phyloP scores from a whole-genome alignment of 768 basidiomycete species.

The Cystobasidium tubakii region DNA sequence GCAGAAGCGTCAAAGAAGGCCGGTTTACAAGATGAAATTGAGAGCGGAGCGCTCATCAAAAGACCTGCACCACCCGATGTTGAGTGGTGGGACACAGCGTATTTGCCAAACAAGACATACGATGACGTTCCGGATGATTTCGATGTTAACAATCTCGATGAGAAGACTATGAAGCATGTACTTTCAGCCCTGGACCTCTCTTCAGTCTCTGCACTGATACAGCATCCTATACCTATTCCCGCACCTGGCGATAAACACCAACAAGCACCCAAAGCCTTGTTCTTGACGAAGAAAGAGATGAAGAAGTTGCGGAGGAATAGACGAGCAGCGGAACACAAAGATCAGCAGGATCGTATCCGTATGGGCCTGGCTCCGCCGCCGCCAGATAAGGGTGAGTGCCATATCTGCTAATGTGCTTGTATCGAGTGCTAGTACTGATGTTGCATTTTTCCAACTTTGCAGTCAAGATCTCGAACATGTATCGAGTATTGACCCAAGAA shows the following conservation, averaged over 20 bases:
- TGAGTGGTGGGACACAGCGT: conserved; percentile 95
- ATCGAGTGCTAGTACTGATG: not conserved
- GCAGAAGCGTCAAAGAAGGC: conserved; percentile 88
- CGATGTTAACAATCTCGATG: conserved; percentile 36
- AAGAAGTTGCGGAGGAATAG: conserved; percentile 94
- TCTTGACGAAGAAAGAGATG: conserved; percentile 81
- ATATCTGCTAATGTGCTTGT: not conserved
- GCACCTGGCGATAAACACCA: conserved; percentile 80
- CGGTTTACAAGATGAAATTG: conserved; percentile 84
- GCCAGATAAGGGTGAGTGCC: conserved; percentile 71
- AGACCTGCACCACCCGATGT: conserved; percentile 77
- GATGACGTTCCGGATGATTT: conserved; percentile 51
- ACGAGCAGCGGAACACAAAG: conserved; percentile 79
- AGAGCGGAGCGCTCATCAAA: conserved; percentile 84
- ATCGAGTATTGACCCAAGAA: conserved; percentile 94
- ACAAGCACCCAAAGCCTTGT: conserved; percentile 71
- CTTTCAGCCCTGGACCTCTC: conserved; percentile 8
- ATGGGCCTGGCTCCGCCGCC: conserved; percentile 96
- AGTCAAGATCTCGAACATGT: conserved; percentile 91
- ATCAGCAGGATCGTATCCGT: conserved; percentile 85
- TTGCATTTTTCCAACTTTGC: not conserved
- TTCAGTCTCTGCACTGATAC: conserved; percentile 56
- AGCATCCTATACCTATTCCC: conserved; percentile 94
- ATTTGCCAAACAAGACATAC: conserved; percentile 75
- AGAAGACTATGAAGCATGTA: conserved; percentile 10